Evolutionary conservation across 345 rosid genomes (phyloP).

Genomic region (Salix caprea): DNA sequence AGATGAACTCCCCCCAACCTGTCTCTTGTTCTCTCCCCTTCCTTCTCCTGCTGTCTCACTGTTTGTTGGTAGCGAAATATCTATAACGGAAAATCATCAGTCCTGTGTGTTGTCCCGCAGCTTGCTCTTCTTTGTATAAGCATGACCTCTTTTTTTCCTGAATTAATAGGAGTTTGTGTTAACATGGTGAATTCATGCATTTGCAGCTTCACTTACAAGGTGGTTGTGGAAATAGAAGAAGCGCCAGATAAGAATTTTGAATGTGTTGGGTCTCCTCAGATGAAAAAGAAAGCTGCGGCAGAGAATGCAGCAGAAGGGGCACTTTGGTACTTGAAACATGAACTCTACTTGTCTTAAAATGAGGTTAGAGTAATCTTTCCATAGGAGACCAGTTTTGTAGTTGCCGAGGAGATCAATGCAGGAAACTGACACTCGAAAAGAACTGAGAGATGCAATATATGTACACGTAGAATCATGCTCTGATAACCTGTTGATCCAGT

Average conservation of each 20-base stretch:
- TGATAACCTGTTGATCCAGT: too few species aligned
- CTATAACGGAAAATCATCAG: background rate
- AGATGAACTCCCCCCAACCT: too few species aligned
- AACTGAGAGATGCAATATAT: too few species aligned
- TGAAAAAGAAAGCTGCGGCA: constrained; percentile 73
- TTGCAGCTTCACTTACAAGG: constrained; percentile 69
- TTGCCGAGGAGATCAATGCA: too few species aligned
- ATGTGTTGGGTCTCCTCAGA: constrained; percentile 44
- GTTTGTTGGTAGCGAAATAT: too few species aligned
- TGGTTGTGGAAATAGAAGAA: constrained; percentile 51
- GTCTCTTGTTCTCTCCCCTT: too few species aligned
- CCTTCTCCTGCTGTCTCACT: too few species aligned
- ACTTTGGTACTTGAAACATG: constrained; percentile 57
- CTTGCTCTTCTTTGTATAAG: background rate
- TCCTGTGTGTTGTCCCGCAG: background rate
- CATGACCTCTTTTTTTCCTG: background rate
- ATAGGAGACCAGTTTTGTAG: too few species aligned
- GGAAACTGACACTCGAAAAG: too few species aligned
- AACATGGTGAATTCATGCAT: background rate
- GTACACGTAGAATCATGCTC: too few species aligned
- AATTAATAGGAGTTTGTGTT: background rate
- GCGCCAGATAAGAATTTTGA: constrained; percentile 41
- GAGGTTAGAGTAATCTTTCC: too few species aligned
- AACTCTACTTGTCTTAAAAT: constrained; percentile 34
- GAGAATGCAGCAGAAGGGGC: constrained; percentile 83